Percentiles rank a stretch among this genome's conserved stretches.
phyloP scores from a whole-genome alignment of 768 basidiomycete species.

The Lactarius akahatsu region DNA sequence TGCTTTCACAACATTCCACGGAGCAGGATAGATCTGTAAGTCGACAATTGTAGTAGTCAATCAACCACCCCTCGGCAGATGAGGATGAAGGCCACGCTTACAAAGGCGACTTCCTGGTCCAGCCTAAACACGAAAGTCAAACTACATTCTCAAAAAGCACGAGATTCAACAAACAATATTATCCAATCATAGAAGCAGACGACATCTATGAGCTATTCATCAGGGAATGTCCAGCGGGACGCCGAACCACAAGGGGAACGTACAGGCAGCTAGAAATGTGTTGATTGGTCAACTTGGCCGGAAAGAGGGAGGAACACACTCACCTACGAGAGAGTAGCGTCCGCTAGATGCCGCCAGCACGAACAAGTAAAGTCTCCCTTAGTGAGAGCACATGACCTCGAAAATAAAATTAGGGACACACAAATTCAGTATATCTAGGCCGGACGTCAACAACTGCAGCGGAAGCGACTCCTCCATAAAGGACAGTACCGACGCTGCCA shows the following conservation, averaged over 20 bases:
- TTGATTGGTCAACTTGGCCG: not conserved
- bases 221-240: not conserved
- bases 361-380: not conserved
- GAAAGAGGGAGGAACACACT: not conserved
- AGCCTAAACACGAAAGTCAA: slow-evolving; percentile 9
- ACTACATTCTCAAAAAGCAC: not conserved
- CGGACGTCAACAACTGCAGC: not conserved
- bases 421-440: not conserved
- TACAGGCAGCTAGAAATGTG: slow-evolving; percentile 16
- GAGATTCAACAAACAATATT: slow-evolving; percentile 21
- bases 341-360: slow-evolving; percentile 2
- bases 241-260: not conserved
- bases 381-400: not conserved
- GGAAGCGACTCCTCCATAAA: not conserved
- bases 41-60: not conserved
- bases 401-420: not conserved
- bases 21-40: slow-evolving; percentile 20
- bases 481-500: not conserved
- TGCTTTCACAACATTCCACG: slow-evolving; percentile 21
- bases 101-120: slow-evolving; percentile 19
- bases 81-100: not conserved
- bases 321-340: slow-evolving; percentile 19
- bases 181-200: slow-evolving; percentile 30
- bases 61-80: not conserved
- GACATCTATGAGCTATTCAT: slow-evolving; percentile 10